Percentiles rank a stretch among this genome's conserved stretches.
phyloP scores from a whole-genome alignment of 2,329 filamentous ascomycete genomes.

The Scedosporium aurantiacum region DNA sequence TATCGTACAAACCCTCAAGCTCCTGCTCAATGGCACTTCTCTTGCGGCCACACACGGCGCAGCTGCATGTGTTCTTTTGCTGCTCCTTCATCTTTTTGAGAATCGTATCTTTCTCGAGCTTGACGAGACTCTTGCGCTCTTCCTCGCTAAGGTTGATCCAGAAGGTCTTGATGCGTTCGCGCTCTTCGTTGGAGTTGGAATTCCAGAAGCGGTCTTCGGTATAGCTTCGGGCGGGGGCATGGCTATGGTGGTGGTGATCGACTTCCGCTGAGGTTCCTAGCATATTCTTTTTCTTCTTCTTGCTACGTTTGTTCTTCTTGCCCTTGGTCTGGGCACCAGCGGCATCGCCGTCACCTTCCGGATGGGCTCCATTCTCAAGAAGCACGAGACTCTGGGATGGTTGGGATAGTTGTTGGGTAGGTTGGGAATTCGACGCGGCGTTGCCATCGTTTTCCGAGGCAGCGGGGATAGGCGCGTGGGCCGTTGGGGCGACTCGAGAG shows the following conservation, averaged over 20 bases:
- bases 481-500: neutral
- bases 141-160: slow-evolving; percentile 93
- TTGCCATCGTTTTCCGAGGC: slow-evolving; percentile 26
- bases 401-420: neutral
- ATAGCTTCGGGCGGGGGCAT: slow-evolving; percentile 1
- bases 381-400: neutral
- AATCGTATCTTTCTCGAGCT: slow-evolving; percentile 97
- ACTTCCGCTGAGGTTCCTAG: slow-evolving; percentile 2
- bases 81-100: slow-evolving; percentile 99
- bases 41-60: slow-evolving; percentile 92
- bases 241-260: neutral
- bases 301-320: slow-evolving; percentile 60
- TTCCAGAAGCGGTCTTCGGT: slow-evolving; percentile 67
- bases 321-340: slow-evolving; percentile 24
- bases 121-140: slow-evolving; percentile 87
- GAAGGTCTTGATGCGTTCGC: slow-evolving; percentile 95
- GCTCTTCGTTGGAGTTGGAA: slow-evolving; percentile 84
- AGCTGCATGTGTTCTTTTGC: slow-evolving; percentile 97
- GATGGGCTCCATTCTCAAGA: slow-evolving; percentile 11
- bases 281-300: slow-evolving; percentile 36
- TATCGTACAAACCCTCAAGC: slow-evolving; percentile 92
- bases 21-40: slow-evolving; percentile 96
- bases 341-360: slow-evolving; percentile 24
- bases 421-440: slow-evolving; percentile 16
- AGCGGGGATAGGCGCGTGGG: neutral